Evolutionary conservation across 306 rosid genomes (phyloP).

Genomic region (Adenanthera pavonina): DNA sequence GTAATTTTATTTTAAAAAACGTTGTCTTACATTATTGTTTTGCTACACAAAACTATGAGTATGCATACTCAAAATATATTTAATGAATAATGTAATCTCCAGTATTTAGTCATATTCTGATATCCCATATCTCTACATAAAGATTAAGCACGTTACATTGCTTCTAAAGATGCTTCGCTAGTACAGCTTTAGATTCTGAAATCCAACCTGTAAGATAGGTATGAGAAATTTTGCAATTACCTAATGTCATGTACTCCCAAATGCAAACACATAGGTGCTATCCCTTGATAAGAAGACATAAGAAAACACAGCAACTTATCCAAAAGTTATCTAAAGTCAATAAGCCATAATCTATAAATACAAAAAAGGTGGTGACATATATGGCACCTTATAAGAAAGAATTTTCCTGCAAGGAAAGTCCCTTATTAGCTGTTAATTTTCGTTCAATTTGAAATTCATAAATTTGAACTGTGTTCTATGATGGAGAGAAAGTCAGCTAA

Average conservation of each 20-base stretch:
- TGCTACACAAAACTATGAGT: background rate
- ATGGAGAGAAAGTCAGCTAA: background rate
- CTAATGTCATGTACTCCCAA: background rate
- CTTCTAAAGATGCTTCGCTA: background rate
- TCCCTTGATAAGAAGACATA: background rate
- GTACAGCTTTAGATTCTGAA: background rate
- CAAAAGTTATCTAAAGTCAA: background rate
- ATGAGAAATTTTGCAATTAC: background rate
- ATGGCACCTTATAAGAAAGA: background rate
- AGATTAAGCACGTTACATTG: background rate
- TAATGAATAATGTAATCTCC: background rate
- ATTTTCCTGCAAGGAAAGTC: background rate
- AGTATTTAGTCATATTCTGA: background rate
- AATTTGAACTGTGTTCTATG: background rate
- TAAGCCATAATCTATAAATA: background rate
- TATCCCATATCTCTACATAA: background rate
- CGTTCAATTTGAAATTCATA: background rate
- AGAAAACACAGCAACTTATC: background rate
- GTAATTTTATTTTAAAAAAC: background rate
- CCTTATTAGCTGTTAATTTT: background rate
- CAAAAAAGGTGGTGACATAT: background rate
- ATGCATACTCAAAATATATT: background rate
- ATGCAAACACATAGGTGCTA: background rate
- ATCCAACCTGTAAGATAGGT: background rate
- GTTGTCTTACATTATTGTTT: background rate